Conservation (phyloP, 805 yeast genomes). For the Schwanniomyces polymorphus region DNA sequence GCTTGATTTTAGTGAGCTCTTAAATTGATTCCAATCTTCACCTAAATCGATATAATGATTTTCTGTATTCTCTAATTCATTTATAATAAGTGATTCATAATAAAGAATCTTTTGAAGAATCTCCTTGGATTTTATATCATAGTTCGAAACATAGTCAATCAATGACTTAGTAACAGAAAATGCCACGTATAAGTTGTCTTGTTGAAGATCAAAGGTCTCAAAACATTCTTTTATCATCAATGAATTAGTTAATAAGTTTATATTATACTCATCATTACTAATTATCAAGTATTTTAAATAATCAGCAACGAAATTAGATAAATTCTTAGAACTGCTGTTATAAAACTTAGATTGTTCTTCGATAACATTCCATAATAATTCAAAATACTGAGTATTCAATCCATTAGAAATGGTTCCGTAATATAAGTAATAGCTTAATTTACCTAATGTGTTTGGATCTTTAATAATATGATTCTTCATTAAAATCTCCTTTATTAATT, state of each 20-base stretch:
- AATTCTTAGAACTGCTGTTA: slow-evolving; percentile 12
- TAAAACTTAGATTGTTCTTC: slow-evolving; percentile 34
- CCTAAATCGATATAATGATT: slow-evolving; percentile 34
- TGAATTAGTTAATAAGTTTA: slow-evolving; percentile 27
- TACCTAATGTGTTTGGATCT: slow-evolving; percentile 28
- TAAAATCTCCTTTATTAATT: slow-evolving; percentile 35
- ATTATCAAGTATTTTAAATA: slow-evolving; percentile 19
- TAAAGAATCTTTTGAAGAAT: slow-evolving; percentile 20
- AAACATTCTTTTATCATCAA: slow-evolving; percentile 25
- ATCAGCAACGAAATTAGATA: slow-evolving; percentile 33
- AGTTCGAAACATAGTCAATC: slow-evolving; percentile 10
- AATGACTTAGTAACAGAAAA: slow-evolving; percentile 21
- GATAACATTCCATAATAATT: slow-evolving; percentile 30
- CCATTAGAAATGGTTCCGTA: slow-evolving; percentile 21
- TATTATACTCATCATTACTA: slow-evolving; percentile 11
- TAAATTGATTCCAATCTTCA: slow-evolving; percentile 21
- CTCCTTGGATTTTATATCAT: slow-evolving; percentile 6
- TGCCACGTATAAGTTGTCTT: slow-evolving; percentile 34
- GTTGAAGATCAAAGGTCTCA: slow-evolving; percentile 21
- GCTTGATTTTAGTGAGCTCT: slow-evolving; percentile 11
- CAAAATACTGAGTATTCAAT: slow-evolving; percentile 25
- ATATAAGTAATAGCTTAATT: slow-evolving; percentile 27
- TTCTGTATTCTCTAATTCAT: slow-evolving; percentile 40
- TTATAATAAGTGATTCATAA: slow-evolving; percentile 28
- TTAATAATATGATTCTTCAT: slow-evolving; percentile 28